Base-by-base conservation (phyloP, 371 early-diverging fungal species). In the Mortierella sp. region DNA sequence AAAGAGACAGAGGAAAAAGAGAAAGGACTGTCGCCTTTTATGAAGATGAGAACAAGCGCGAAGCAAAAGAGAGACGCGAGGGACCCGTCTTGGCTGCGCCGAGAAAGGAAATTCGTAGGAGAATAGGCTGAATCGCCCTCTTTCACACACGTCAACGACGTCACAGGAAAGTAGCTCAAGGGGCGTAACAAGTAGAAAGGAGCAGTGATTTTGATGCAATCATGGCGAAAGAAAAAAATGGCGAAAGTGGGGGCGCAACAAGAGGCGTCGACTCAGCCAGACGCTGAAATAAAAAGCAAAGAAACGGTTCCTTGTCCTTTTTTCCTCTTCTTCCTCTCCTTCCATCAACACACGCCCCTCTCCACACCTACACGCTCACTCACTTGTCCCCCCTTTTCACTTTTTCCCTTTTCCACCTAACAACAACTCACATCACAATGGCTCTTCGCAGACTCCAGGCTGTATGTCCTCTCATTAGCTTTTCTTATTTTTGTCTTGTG, bases 361-460 rank as follows among this genome's bases (percentile, higher is more conserved):
- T 57, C 5, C 60, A 72, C n/a, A 57, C n/a, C n/a, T 7, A 55
- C 47, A 28, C 31, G n/a, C 74, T 42, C 38, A 2, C 45, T 26
- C 31, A 9, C 74, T 44, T 13, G 45, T 44, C 60, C n/a, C 45
- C 42, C 3, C 57, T 1, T 42, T 16, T 1, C 16, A 9, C 50
- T 3, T 50, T 50, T 13, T 50, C 50, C 14, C 16, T 14, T 14
- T 31, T 31, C 60, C 63, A 63, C 34, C 63, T 7, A 31, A 11
- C 44, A 38, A 38, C 52, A 26, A 42, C 45, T 34, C 70, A 38
- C 70, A 70, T 42, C 48, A 68, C 52, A 19, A 83, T 84, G 84
- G 84, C 84, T 65, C 75, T 84, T n/a, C 84, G 84, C 28, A 80
- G 84, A 84, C 84, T 84, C 55, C 80, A 80, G 50, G 70, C 84